phyloP scores from a whole-genome alignment of 1,284 basidiomycete genomes.

The Cutaneotrichosporon mucoides region DNA sequence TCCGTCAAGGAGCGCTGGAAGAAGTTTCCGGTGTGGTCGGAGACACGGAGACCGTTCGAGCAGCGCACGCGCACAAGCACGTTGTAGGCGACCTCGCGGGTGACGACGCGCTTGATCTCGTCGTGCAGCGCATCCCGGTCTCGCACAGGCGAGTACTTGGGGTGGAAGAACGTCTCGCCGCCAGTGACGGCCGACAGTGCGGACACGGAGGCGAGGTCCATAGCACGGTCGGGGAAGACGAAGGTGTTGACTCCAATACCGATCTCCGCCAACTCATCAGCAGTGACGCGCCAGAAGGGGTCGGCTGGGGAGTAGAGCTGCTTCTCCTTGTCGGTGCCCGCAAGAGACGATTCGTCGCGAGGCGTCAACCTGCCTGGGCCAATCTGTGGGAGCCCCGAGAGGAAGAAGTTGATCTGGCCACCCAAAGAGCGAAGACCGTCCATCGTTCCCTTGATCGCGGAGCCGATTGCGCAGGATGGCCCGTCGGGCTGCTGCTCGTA shows the following conservation, averaged over 20 bases:
- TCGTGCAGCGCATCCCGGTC: conserved; percentile 66
- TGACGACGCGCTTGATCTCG: conserved; percentile 68
- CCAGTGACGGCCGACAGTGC: conserved; percentile 71
- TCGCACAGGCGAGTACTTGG: conserved; percentile 71
- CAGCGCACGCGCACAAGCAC: conserved; percentile 78
- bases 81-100: conserved; percentile 73
- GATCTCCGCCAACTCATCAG: conserved; percentile 80
- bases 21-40: conserved; percentile 76
- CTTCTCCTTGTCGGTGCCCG: conserved; percentile 86
- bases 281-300: conserved; percentile 72
- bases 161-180: conserved; percentile 92
- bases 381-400: conserved; percentile 68
- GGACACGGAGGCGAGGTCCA: conserved; percentile 85
- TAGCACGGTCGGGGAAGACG: conserved; percentile 73
- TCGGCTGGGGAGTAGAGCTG: conserved; percentile 71
- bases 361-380: conserved; percentile 67
- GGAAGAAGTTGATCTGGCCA: conserved; percentile 81
- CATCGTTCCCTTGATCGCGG: conserved; percentile 69
- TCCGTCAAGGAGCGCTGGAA: conserved; percentile 72
- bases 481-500: conserved; percentile 52
- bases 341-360: conserved; percentile 65
- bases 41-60: conserved; percentile 74
- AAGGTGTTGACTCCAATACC: conserved; percentile 91
- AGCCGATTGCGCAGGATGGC: conserved; percentile 68
- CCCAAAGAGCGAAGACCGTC: conserved; percentile 74